Percentiles rank a stretch among this genome's conserved stretches.
Evolutionary conservation across 805 yeast species (phyloP).

Genomic region (Debaryomyces hansenii): DNA sequence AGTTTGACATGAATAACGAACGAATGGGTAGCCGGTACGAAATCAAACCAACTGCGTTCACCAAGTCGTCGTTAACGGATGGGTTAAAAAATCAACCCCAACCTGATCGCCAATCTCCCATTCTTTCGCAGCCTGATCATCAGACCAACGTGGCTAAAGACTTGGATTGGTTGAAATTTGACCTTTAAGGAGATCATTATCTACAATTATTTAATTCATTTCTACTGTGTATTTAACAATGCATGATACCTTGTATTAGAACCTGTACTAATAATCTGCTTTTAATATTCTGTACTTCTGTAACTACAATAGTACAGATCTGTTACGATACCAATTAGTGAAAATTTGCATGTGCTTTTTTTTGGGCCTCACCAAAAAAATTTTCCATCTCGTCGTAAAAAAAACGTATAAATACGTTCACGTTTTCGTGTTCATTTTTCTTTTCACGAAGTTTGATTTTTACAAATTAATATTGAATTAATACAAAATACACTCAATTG

Average conservation of each 20-base stretch:
- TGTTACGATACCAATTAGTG: no score
- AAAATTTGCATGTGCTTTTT: conserved; percentile 3
- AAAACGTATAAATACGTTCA: neutral
- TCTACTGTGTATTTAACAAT: neutral
- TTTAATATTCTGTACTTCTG: neutral
- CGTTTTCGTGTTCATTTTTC: neutral
- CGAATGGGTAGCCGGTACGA: conserved; percentile 5
- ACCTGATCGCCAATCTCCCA: neutral
- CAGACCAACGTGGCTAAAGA: conserved; percentile 17
- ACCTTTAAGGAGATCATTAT: conserved; percentile 12
- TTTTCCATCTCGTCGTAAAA: conserved; percentile 1
- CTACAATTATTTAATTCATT: neutral
- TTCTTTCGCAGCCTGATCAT: neutral
- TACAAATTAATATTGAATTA: neutral
- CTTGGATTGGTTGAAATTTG: conserved; percentile 35
- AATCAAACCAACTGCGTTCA: conserved; percentile 3
- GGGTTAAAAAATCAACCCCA: conserved; percentile 10
- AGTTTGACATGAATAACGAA: conserved; percentile 1
- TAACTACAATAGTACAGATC: no score
- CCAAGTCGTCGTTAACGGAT: conserved; percentile 10
- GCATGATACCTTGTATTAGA: neutral
- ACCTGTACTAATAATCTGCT: neutral
- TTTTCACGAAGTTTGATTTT: neutral
- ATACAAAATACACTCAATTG: neutral
- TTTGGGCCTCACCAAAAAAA: conserved; percentile 2